Base-by-base conservation (phyloP, 148 eudicot species). In the Silene conica region DNA sequence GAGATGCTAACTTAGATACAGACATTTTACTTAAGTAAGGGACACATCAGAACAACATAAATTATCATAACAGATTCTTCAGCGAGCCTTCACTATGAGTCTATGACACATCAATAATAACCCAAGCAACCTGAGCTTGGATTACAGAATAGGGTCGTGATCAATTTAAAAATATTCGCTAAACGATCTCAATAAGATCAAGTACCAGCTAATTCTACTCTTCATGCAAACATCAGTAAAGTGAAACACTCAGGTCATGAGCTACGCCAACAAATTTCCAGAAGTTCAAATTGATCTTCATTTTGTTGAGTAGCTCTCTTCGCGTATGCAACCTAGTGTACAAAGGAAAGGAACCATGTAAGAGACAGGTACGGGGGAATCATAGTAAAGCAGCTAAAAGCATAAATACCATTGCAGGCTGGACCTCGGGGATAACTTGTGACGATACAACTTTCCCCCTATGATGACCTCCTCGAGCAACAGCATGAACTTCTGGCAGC, bases 401-500 rank as follows among this genome's bases (percentile, higher is more conserved):
- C 65, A 48, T 38, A 22, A 64, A 57, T 85, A 91, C 97, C 91
- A 89, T 89, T 45, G 97, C 90, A 80, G 93, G 97, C 82, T 91
- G 97, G 50, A 91, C 96, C 62, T 91, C 90, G 16, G 84, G 87
- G 22, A 89, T 83, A 65, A 83, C 85, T 73, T 69, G 66, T 56
- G 91, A 80, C 43, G 93, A 91, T 66, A 91, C 83, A 55, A 91
- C 86, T 83, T 86, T 87, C n/a, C 93, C 96, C 79, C 87, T 87
- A 52, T 91, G 93, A 73, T 87, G 93, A 38, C 96, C 96, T 69
- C 96, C 89, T 81, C 91, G 89, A 83, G 96, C 87, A n/a, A 80
- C 80, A 14, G 91, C 96, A 84, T 87, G 91, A 55, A 89, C 92
- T 83, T 89, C 86, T 55, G 86, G 73, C 18, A 91, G 82, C 74